These are phyloP conservation scores for Candolleomyces efflorescens DNA, from an alignment of 768 basidiomycete species.

Conservation along the genomic window DNA sequence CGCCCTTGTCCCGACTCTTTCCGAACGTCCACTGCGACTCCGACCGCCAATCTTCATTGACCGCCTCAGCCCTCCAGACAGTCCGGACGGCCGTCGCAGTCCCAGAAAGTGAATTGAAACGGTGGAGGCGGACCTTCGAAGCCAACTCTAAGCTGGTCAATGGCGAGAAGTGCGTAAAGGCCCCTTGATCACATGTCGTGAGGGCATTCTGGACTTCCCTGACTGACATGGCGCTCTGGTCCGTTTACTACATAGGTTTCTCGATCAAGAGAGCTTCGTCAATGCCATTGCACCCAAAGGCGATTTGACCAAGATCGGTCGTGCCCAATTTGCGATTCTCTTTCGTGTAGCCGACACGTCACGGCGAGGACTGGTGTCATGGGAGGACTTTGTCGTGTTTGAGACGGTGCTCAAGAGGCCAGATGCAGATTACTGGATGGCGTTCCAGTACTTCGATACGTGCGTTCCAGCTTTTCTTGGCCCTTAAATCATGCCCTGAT, in stretches of 20 bases:
- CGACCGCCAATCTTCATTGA: conserved; percentile 38
- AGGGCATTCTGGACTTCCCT: conserved; percentile 12
- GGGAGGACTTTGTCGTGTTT: conserved; percentile 96
- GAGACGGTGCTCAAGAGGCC: conserved; percentile 90
- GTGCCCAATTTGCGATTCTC: conserved; percentile 84
- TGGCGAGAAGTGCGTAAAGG: conserved; percentile 73
- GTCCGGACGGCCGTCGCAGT: conserved; percentile 66
- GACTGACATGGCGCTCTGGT: conserved; percentile 9
- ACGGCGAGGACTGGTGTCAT: conserved; percentile 74
- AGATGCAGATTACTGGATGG: conserved; percentile 96
- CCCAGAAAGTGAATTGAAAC: conserved; percentile 79
- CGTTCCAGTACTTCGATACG: conserved; percentile 96
- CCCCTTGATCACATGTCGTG: conserved; percentile 16
- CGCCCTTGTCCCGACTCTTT: conserved; percentile 36
- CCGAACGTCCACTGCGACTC: conserved; percentile 56
- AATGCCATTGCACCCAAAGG: conserved; percentile 89
- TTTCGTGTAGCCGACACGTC: conserved; percentile 85
- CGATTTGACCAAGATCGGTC: conserved; percentile 82
- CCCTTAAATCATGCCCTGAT: not conserved
- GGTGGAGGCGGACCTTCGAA: conserved; percentile 90
- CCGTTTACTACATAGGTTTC: conserved; percentile 50
- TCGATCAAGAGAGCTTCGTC: conserved; percentile 86
- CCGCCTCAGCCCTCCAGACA: conserved; percentile 53
- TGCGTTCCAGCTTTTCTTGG: conserved; percentile 36
- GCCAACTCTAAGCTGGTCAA: conserved; percentile 70